phyloP scores from a whole-genome alignment of 2,329 filamentous ascomycete genomes.

The Teratosphaeria destructans region DNA sequence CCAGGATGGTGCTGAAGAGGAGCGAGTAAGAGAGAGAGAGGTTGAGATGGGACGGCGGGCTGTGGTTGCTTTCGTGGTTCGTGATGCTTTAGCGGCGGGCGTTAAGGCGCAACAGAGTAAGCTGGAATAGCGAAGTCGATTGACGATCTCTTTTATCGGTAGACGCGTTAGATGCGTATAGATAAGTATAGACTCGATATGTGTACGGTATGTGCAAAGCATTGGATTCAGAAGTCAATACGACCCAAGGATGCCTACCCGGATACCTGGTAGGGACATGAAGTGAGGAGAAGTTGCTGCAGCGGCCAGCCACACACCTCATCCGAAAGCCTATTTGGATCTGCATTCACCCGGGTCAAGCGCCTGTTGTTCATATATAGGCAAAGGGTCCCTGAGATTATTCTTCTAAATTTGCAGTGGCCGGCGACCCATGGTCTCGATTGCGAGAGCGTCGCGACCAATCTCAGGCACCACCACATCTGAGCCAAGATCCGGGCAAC shows the following conservation, averaged over 20 bases:
- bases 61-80: not conserved
- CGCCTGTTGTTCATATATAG: too few species aligned
- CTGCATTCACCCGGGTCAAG: too few species aligned
- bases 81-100: not conserved
- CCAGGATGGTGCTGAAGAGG: slow-evolving; percentile 37
- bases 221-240: not conserved
- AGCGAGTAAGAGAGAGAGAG: slow-evolving; percentile 19
- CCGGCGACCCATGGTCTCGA: too few species aligned
- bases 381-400: too few species aligned
- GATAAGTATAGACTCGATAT: not conserved
- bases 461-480: not conserved
- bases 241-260: not conserved
- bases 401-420: too few species aligned
- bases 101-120: not conserved
- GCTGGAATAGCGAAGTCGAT: not conserved
- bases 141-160: not conserved
- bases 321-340: not conserved
- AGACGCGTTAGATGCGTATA: not conserved
- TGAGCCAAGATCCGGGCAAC: not conserved
- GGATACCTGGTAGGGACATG: not conserved
- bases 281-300: not conserved
- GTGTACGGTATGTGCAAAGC: not conserved
- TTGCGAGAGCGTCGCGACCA: not conserved
- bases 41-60: not conserved
- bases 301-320: not conserved